Base-by-base conservation (phyloP, 1,284 basidiomycete species). In the Sporisorium exsertum region DNA sequence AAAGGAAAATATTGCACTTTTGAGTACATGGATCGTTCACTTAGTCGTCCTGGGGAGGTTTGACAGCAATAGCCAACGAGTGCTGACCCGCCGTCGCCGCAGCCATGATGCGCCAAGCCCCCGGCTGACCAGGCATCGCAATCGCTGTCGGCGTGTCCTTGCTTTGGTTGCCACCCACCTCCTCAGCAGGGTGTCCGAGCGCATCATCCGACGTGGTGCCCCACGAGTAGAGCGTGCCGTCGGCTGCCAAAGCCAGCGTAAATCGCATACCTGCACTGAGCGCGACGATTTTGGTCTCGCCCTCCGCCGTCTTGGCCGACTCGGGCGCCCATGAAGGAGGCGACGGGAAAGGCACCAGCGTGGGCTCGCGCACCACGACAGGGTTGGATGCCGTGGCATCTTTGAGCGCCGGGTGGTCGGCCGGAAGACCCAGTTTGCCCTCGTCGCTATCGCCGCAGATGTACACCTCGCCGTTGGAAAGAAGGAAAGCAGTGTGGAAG, bases 401-500 rank as follows among this genome's bases (percentile, higher is more conserved):
- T n/a, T 68, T 66, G 43, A 77, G 53, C 5, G 69, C 72, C 45
- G 67, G 56, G 27, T 81, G 79, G 13, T 47, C 60, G n/a, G 59
- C 53, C 5, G 79, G 63, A 18, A 81, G 68, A 26, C 79, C 79
- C 3, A 81, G 75, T 67, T 81, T 80, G 53, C 80, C 80, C 53
- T 81, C 78, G 54, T 81, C 80, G 64, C 80, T 76, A 58, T 81
- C 80, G 47, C 80, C 80, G 45, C 80, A 80, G 57, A 80, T 78
- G 56, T 68, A 96, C 2, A 97, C 93, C 74, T 91, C 89, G 59
- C 95, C 95, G 56, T 91, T 90, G 58, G 90, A 88, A 26, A 94
- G 92, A 71, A 95, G 87, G 88, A 97, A 97, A 33, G 96, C 86
- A 0, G 93, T 91, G 85, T 97, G 94, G 83, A 95, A 92, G 73